phyloP scores from a whole-genome alignment of 805 yeast species.

The Myxozyma vanderwaltii region DNA sequence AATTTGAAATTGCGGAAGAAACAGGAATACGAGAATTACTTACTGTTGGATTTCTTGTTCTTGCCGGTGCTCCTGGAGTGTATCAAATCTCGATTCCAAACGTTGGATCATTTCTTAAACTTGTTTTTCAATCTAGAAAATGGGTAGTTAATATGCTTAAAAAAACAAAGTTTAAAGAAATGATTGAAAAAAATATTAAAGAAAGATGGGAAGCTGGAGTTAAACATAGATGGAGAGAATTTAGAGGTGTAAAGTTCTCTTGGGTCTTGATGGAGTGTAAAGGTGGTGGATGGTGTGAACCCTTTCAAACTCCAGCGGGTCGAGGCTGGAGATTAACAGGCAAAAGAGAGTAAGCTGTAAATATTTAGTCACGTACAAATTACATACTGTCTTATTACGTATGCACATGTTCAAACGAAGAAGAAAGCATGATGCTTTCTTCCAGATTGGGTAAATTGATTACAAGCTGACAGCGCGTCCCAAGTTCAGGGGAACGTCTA shows the following conservation, averaged over 20 bases:
- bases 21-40: slow-evolving; percentile 33
- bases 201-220: slow-evolving; percentile 39
- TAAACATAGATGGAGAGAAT: slow-evolving; percentile 47
- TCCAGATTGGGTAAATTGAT: not conserved
- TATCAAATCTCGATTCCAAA: slow-evolving; percentile 43
- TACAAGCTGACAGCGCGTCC: no score
- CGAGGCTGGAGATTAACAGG: slow-evolving; percentile 62
- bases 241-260: slow-evolving; percentile 53
- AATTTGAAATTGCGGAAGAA: slow-evolving; percentile 28
- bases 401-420: not conserved
- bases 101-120: slow-evolving; percentile 44
- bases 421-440: not conserved
- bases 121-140: slow-evolving; percentile 39
- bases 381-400: no score
- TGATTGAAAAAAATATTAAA: slow-evolving; percentile 42
- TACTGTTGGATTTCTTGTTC: slow-evolving; percentile 42
- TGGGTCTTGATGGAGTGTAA: slow-evolving; percentile 59
- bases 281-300: slow-evolving; percentile 59
- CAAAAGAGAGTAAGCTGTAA: slow-evolving; percentile 37
- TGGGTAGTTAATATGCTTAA: slow-evolving; percentile 43
- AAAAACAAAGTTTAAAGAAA: slow-evolving; percentile 44
- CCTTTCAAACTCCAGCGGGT: slow-evolving; percentile 61
- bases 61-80: slow-evolving; percentile 41
- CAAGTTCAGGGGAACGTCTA: no score
- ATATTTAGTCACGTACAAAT: no score